These are phyloP conservation scores for Auriculariales sp. DNA, from an alignment of 768 basidiomycete species.

Conservation along the genomic window DNA sequence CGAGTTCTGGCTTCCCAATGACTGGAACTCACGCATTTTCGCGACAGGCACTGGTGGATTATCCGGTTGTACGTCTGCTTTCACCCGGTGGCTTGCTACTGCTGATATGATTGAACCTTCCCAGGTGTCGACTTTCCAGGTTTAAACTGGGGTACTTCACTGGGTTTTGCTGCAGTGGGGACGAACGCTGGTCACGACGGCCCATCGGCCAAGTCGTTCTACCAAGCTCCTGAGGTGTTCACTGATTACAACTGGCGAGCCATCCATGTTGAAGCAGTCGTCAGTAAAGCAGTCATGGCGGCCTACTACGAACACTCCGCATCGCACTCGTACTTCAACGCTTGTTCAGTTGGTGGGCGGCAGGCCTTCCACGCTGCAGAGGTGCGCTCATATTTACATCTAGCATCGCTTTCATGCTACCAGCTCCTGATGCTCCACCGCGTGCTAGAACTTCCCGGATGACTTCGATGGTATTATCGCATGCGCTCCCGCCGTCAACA, in stretches of 20 bases:
- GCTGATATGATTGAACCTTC: too few species aligned
- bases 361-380: constrained; percentile 15
- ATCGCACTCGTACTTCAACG: constrained; percentile 15
- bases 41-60: background rate
- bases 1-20: background rate
- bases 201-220: constrained; percentile 6
- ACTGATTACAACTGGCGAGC: constrained; percentile 16
- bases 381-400: too few species aligned
- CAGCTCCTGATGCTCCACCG: too few species aligned
- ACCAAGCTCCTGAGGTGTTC: constrained; percentile 12
- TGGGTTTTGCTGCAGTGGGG: constrained; percentile 13
- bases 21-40: background rate
- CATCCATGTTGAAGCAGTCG: constrained; percentile 13
- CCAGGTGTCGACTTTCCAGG: constrained; percentile 11
- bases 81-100: background rate
- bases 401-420: too few species aligned
- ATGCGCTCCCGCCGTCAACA: constrained; percentile 17
- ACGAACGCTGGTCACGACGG: constrained; percentile 16
- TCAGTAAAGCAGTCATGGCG: constrained; percentile 14
- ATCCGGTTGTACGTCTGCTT: background rate
- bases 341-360: constrained; percentile 19
- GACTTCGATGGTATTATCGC: constrained; percentile 20
- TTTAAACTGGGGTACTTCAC: constrained; percentile 10
- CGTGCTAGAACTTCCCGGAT: constrained; percentile 17
- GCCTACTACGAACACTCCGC: constrained; percentile 12